Evolutionary conservation across 2,329 filamentous ascomycete genomes (phyloP).

Genomic region (Paracoccidioides lutzii): DNA sequence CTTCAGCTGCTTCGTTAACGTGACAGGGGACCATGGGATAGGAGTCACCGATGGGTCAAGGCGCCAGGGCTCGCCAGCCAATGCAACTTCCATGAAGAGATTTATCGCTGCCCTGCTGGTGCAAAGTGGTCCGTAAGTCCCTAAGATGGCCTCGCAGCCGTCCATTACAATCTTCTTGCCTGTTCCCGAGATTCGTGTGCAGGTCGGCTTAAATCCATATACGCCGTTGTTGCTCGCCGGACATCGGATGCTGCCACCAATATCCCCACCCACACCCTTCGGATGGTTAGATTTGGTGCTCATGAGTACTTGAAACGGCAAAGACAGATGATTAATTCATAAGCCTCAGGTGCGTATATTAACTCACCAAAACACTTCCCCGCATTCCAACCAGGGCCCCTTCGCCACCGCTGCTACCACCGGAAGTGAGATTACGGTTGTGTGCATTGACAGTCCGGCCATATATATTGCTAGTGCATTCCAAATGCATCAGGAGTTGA

Average conservation of each 20-base stretch:
- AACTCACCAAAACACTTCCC: conserved; percentile 41
- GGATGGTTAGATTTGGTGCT: conserved; percentile 22
- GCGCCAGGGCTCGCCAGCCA: conserved; percentile 25
- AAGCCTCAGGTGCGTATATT: not conserved
- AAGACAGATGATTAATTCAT: not conserved
- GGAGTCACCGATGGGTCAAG: conserved; percentile 25
- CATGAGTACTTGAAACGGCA: not conserved
- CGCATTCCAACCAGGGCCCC: conserved; percentile 46
- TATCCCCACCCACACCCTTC: conserved; percentile 51
- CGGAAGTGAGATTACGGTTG: conserved; percentile 46
- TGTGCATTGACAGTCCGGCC: conserved; percentile 51
- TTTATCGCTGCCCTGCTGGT: conserved; percentile 35
- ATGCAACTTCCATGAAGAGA: conserved; percentile 21
- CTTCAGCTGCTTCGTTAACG: conserved; percentile 21
- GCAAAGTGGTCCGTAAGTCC: conserved; percentile 50
- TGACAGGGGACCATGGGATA: conserved; percentile 24
- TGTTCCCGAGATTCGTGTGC: conserved; percentile 37
- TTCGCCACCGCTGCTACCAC: conserved; percentile 55
- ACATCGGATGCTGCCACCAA: conserved; percentile 36
- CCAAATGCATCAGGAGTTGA: conserved; percentile 42
- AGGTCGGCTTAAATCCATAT: conserved; percentile 39
- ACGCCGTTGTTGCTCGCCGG: conserved; percentile 40
- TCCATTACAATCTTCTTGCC: conserved; percentile 26
- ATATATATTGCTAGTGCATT: conserved; percentile 49
- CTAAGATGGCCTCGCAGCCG: conserved; percentile 27